Percentiles rank a stretch among this genome's conserved stretches.
Conservation (phyloP, 108 stramenopile genomes). For the Aurantiochytrium sp. region DNA sequence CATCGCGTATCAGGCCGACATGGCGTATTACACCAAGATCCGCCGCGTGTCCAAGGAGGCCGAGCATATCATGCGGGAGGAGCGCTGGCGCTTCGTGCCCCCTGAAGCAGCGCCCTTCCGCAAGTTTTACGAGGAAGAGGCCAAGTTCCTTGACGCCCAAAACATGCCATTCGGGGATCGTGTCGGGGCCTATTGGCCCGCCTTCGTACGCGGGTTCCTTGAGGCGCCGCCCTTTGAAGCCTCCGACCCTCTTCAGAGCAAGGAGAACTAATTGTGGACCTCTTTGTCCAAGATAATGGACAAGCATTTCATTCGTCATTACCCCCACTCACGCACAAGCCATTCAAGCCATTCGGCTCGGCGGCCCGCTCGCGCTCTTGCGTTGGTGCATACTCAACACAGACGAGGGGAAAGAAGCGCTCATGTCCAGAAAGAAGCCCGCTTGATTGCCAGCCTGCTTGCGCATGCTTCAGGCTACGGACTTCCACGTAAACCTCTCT, state of each 20-base stretch:
- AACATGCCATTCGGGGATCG: neutral
- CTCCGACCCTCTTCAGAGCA: neutral
- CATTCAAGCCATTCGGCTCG: no score
- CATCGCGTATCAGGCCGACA: conserved; percentile 1
- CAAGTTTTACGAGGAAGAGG: neutral
- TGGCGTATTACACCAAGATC: conserved; percentile 15
- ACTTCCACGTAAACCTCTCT: no score
- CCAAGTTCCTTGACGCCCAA: neutral
- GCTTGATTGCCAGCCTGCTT: no score
- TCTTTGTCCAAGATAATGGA: no score
- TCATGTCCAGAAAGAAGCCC: no score
- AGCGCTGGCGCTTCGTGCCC: neutral
- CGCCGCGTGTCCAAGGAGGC: conserved; percentile 26
- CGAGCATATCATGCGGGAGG: neutral
- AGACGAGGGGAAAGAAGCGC: no score
- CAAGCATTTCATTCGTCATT: no score
- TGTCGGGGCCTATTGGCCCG: neutral
- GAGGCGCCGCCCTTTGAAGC: neutral
- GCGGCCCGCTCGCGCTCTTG: no score
- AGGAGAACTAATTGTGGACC: no score
- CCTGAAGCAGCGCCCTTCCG: neutral
- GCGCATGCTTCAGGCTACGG: no score
- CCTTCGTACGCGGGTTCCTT: neutral
- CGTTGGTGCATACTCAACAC: no score
- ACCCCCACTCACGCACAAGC: no score